Percentiles rank a stretch among this genome's conserved stretches.
Conservation (phyloP, 2,329 filamentous ascomycete species). For the Thielaviopsis euricoi region DNA sequence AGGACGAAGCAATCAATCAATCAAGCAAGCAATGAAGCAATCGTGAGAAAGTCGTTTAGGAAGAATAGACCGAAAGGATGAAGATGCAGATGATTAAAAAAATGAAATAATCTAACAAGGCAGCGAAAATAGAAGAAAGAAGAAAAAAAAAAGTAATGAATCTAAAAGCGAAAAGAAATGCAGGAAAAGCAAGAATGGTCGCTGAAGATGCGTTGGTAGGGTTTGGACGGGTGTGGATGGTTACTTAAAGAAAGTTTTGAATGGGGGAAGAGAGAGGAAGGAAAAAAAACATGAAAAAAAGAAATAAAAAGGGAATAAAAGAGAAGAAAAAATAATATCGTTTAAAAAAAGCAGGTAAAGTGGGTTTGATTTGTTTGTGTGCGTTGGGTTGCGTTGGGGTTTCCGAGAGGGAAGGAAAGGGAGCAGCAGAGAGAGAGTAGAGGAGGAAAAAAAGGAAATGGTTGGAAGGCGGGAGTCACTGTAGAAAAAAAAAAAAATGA, state of each 20-base stretch:
- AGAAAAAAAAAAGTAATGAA: background rate
- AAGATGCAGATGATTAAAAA: slow-evolving; percentile 4
- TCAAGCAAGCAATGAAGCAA: no score
- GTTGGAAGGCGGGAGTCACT: no score
- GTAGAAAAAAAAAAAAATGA: no score
- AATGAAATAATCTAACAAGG: slow-evolving; percentile 1
- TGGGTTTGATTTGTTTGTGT: no score
- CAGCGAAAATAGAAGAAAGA: slow-evolving; percentile 1
- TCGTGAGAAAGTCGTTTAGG: no score
- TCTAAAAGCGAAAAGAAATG: background rate
- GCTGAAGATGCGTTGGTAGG: background rate
- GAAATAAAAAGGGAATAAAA: background rate
- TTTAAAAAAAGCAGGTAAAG: background rate
- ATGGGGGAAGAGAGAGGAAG: background rate
- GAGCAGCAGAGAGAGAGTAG: no score
- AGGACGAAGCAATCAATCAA: no score
- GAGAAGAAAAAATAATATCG: background rate
- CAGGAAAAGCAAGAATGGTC: no score
- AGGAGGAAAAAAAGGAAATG: no score
- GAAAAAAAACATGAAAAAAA: background rate
- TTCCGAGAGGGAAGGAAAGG: no score
- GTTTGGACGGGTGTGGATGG: background rate
- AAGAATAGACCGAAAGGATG: background rate
- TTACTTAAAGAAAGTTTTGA: background rate
- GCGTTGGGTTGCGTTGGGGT: no score